Evolutionary conservation across 1,139 yeast genomes (phyloP).

Genomic region (Yamadazyma triangularis): DNA sequence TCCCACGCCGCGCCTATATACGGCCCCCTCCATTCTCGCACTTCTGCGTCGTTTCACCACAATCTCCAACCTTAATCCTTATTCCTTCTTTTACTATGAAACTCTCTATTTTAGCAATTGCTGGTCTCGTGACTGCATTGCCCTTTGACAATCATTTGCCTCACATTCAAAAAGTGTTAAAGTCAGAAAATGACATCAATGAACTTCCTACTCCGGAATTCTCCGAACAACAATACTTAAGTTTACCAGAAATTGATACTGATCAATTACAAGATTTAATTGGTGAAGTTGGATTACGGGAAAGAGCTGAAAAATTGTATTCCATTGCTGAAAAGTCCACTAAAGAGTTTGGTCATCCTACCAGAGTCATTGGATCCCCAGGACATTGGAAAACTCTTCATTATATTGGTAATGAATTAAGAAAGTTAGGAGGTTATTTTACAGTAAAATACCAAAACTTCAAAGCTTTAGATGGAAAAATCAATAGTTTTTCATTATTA

Average conservation of each 20-base stretch:
- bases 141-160: no score
- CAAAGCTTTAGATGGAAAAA: conserved; percentile 66
- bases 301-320: conserved; percentile 61
- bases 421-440: conserved; percentile 59
- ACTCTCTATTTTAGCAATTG: conserved; percentile 18
- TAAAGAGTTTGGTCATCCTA: conserved; percentile 70
- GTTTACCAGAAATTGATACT: conserved; percentile 49
- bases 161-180: no score
- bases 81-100: conserved; percentile 7
- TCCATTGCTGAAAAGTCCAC: conserved; percentile 60
- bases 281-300: conserved; percentile 50
- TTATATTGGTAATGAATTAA: conserved; percentile 57
- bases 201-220: conserved; percentile 1
- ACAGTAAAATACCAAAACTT: conserved; percentile 64
- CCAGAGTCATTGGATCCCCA: conserved; percentile 84
- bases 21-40: no score
- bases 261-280: conserved; percentile 61
- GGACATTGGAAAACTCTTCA: conserved; percentile 81
- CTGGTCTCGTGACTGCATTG: conserved; percentile 19
- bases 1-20: no score
- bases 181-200: no score
- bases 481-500: conserved; percentile 47
- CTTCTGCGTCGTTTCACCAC: no score
- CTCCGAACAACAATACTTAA: no score
- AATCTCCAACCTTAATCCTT: no score